Conservation (phyloP, 352 stramenopile genomes). For the Pythium dissimile region DNA sequence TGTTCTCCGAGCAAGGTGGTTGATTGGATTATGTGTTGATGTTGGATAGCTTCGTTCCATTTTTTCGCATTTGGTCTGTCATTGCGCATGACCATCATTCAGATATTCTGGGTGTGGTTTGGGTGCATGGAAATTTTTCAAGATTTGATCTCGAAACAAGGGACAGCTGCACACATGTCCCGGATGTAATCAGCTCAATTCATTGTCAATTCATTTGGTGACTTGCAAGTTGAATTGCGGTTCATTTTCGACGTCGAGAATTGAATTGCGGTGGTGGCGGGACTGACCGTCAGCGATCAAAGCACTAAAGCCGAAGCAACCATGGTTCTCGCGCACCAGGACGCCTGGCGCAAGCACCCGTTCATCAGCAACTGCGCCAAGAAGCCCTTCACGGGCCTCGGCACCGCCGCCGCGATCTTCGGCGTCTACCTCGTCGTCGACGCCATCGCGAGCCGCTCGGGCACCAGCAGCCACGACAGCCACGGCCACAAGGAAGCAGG, state of each 20-base stretch:
- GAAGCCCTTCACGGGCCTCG: slow-evolving; percentile 83
- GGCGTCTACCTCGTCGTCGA: slow-evolving; percentile 75
- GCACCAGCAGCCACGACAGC: slow-evolving; percentile 32
- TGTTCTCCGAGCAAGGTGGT: too few species aligned
- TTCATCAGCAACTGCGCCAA: slow-evolving; percentile 81
- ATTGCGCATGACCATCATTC: slow-evolving; percentile 15
- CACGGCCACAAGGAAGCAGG: slow-evolving; percentile 44
- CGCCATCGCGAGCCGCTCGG: slow-evolving; percentile 31
- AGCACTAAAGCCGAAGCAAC: not conserved
- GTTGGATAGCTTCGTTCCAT: too few species aligned
- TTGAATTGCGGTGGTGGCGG: slow-evolving; percentile 25
- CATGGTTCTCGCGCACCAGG: slow-evolving; percentile 87
- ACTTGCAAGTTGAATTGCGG: slow-evolving; percentile 21
- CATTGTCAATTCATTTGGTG: not conserved
- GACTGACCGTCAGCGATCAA: not conserved
- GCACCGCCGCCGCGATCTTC: slow-evolving; percentile 75
- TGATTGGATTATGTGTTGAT: not conserved
- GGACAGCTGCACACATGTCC: too few species aligned
- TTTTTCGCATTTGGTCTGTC: too few species aligned
- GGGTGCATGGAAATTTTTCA: not conserved
- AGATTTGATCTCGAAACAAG: not conserved
- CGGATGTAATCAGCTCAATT: slow-evolving; percentile 4
- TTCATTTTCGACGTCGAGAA: slow-evolving; percentile 10
- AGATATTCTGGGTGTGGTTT: not conserved
- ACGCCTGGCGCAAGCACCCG: slow-evolving; percentile 86